Base-by-base conservation (phyloP, 179 eudicot species). In the Corrigiola litoralis region DNA sequence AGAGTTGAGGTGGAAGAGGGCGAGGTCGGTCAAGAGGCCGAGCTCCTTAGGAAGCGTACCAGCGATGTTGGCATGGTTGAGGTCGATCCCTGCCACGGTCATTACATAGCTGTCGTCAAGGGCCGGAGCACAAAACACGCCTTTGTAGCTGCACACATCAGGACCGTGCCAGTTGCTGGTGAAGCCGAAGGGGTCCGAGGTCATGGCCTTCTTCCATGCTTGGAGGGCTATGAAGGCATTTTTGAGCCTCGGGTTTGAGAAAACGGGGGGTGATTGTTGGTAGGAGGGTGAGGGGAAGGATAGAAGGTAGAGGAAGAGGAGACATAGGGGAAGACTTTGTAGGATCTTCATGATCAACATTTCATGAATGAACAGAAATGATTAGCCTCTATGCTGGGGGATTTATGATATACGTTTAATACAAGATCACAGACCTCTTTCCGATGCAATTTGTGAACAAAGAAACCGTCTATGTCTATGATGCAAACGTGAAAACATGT, bases 21-120 rank as follows among this genome's bases (percentile, higher is more conserved):
- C 76, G 2, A 85, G 78, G 42, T 85, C 89, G n/a, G 82, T 67
- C 4, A 85, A 55, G 2, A 77, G 69, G 2, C 85, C 84, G 24
- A 82, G 74, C 8, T 85, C 71, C 0, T 80, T 67, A 1, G 85
- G 84, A 6, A 85, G 23, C 27, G 66, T 16, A 0, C 89, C 87
- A 17, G 78, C 50, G 40, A 85, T 65, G 51, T 69, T 61, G n/a
- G 76, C 85, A 2, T 80, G 81, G 78, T 85, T 85, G 37, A 85
- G 83, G 42, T 85, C 89, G 8, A 85, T 71, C 0, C 89, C 87
- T 10, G 87, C 84, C 2, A 85, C 87, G 0, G 89, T 82, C 1
- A 23, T 20, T 20, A 68, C 24, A 7, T 63, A 5, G 1, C 76
- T 60, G 36, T 78, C 63, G 8, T 82, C 80, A 0, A 70, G 89